These are phyloP conservation scores for Aquilaria yunnanensis DNA, from an alignment of 345 rosid species.

Conservation along the genomic window DNA sequence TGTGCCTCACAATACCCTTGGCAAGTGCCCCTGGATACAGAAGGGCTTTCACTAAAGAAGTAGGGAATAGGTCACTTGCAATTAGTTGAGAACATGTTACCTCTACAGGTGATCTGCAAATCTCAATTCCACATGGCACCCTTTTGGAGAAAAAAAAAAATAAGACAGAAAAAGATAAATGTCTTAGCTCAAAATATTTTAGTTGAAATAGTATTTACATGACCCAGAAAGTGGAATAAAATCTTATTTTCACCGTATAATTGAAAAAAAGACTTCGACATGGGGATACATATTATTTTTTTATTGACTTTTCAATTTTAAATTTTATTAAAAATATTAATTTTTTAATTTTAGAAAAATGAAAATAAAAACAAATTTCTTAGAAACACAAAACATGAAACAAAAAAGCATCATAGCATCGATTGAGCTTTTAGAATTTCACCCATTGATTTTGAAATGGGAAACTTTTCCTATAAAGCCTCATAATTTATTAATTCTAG, in stretches of 20 bases:
- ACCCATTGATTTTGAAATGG: too few species aligned
- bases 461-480: too few species aligned
- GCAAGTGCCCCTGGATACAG: constrained; percentile 75
- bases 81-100: constrained; percentile 54
- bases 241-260: background rate
- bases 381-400: too few species aligned
- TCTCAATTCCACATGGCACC: constrained; percentile 62
- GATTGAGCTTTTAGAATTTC: too few species aligned
- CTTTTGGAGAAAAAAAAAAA: constrained; percentile 25
- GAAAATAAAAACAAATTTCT: too few species aligned
- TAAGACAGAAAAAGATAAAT: background rate
- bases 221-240: background rate
- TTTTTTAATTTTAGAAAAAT: too few species aligned
- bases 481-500: too few species aligned
- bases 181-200: background rate
- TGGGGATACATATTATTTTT: too few species aligned
- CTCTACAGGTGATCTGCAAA: constrained; percentile 63
- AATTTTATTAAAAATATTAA: too few species aligned
- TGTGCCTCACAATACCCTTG: constrained; percentile 26
- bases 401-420: too few species aligned
- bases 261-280: background rate
- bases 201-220: background rate
- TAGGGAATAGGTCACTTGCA: constrained; percentile 45
- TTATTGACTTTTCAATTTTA: too few species aligned
- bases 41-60: constrained; percentile 42